Base-by-base conservation (phyloP, 2,329 filamentous ascomycete genomes). In the Claviceps purpurea region DNA sequence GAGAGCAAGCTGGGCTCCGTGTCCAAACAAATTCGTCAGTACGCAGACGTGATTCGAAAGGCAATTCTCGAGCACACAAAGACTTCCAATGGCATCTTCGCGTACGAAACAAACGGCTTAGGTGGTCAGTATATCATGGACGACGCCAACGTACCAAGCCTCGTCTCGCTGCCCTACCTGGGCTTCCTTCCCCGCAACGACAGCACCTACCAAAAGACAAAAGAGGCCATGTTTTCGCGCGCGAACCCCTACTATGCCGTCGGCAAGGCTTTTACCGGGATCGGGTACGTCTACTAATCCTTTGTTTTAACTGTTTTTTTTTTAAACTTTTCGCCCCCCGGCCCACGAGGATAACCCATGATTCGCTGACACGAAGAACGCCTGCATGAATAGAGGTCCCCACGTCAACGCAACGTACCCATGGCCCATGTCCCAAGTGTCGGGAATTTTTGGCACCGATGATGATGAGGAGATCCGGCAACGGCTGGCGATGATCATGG, bases 101-200 rank as follows among this genome's bases (percentile, higher is more conserved):
- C 85, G 0, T 89, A 81, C 62, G 85, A 89, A 65, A 82, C 87
- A 8, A 85, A 89, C 61, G 85, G 85, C 8, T 88, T 82, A 58
- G 85, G 85, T 44, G 79, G 68, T 58, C 73, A 61, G 51, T 82
- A 78, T 56, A 71, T 84, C 49, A 86, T 86, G 82, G 84, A 87
- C 59, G 83, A 87, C 54, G 82, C 83, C 37, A 87, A 87, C 56
- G 79, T 87, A 48, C 83, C 84, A 0, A 82, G 77, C 13, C 73
- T 87, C 3, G 73, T 87, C 42, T 78, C 79, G 1, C 74, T 82
- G 24, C 82, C 83, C 1, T 79, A 85, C 59, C 68, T 84, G 50
- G 78, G 80, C 8, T 86, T 81, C 57, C 63, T 81, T 0, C 68
- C 74, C 11, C 66, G 72, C 24, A 72, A 78, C 30, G 79, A 90